These are phyloP conservation scores for Berberis thunbergii DNA, from an alignment of 164 flowering plant species.

Conservation along the genomic window DNA sequence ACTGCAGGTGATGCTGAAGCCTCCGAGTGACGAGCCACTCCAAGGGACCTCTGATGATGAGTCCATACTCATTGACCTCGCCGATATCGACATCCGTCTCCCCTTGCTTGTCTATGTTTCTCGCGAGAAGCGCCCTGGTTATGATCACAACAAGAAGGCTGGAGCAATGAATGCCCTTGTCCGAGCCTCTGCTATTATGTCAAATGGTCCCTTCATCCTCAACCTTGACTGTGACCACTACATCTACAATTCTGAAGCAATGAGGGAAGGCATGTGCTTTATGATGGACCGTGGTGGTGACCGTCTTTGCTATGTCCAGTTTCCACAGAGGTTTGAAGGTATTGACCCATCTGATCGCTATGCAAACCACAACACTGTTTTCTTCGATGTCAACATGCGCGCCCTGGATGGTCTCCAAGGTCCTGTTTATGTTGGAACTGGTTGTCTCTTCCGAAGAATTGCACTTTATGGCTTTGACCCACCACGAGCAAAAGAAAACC, in stretches of 20 bases:
- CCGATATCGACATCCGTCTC: conserved; percentile 69
- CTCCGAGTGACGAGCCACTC: conserved; percentile 68
- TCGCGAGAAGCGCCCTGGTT: conserved; percentile 88
- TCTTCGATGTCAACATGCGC: conserved; percentile 85
- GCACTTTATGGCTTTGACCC: conserved; percentile 90
- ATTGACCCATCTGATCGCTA: conserved; percentile 88
- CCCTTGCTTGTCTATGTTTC: conserved; percentile 78
- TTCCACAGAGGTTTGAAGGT: conserved; percentile 87
- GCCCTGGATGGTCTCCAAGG: conserved; percentile 95
- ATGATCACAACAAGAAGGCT: conserved; percentile 93
- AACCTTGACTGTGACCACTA: conserved; percentile 92
- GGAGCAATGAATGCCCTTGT: conserved; percentile 95
- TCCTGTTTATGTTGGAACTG: conserved; percentile 91
- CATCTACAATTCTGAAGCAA: conserved; percentile 65
- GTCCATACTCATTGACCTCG: conserved; percentile 29
- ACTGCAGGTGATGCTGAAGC: conserved; percentile 71
- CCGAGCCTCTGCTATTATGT: conserved; percentile 83
- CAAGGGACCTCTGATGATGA: conserved; percentile 33
- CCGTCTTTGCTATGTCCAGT: conserved; percentile 68
- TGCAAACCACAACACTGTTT: conserved; percentile 84
- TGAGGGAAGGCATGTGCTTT: conserved; percentile 88
- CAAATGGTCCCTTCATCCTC: conserved; percentile 87
- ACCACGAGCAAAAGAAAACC: conserved; percentile 36
- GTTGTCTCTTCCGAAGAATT: conserved; percentile 79
- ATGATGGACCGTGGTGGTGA: conserved; percentile 94